Base-by-base conservation (phyloP, 305 asterid genomes). In the Rubia tinctorum region DNA sequence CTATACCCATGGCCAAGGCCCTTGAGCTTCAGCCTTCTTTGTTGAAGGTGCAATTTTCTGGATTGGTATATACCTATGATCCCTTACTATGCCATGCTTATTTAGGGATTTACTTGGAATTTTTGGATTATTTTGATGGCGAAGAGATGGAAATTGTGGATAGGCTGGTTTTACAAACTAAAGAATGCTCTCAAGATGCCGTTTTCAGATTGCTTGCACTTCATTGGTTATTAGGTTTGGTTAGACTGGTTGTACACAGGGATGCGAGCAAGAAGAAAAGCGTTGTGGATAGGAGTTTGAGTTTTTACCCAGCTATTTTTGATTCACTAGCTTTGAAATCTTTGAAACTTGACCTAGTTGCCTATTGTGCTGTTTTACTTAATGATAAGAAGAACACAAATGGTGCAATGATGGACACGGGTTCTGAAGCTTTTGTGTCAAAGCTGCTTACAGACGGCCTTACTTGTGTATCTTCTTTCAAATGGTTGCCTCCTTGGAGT, bases 401-500 rank as follows among this genome's bases (percentile, higher is more conserved):
- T 76, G 90, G 78, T 74, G 78, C 71, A 27, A 75, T 77, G 82
- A 80, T 66, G 68, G 85, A 74, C 58, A 80, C 22, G 34, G 84
- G 79, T 74, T 76, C 71, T 73, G 85, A 79, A 84, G 83, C 71
- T 47, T 81, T 84, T 65, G 87, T 79, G 83, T 91, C 83, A 59
- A 90, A 86, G 84, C 84, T 90, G 59, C 88, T 94, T 69, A 83
- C 84, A 77, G 96, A 91, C 53, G 92, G 97, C 71, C 98, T 94
- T 82, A 81, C 89, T 78, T 90, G 93, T 72, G 94, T 90, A 77
- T 91, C 96, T 44, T 87, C 90, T 84, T 94, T 90, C 79, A 91
- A 89, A 86, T 91, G 95, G 96, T 77, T 94, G 84, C 98, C 99
- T 69, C 91, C 98, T 14, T 91, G 97, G 97, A 90, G 91, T 84